Evolutionary conservation across 306 rosid genomes (phyloP), one percentile per base, ranked within the genome.

Genomic region (Inga leiocalycina): DNA sequence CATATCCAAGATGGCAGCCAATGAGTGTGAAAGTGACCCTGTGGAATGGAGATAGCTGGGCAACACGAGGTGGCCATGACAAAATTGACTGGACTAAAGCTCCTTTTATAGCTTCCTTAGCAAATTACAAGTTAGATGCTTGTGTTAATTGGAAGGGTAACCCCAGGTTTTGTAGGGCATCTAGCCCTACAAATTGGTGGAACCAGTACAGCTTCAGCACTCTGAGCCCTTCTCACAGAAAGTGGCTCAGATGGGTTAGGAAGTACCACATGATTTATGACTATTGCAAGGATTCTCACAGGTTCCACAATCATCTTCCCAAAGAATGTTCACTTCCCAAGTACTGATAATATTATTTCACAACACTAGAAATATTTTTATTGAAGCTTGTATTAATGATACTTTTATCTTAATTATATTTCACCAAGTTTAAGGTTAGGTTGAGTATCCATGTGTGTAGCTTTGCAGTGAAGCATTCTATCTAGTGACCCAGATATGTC

Each of bases 1-100:
- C 89, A 72, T 95, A 87, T 84, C 99, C 98, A 0, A 87, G 94
- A 80, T 78, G 96, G 96, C 96, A 91, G 74, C 99, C 99, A 80
- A 92, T 95, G 98, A 85, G 94, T 84, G 49, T 95, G 77, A 93
- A 95, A 87, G 78, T 67, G 35, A 91, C 94, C 66, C 83, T 95
- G 62, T 95, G 97, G 98, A 84, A 95, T 35, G 97, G 99, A 24
- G 94, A 90, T 72, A 87, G 83, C 83, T 93, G 98, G 99, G 99
- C 99, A 46, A 95, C 99, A 57, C 22, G 94, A 54, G 99, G 99
- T 8, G 99, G 99, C 22, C 83, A 82, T 11, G 99, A 95, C 48
- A 93, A 95, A 82, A 90, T 91, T 79, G 92, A 93, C 70, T 95
- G 99, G 99, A 88, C 88, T 43, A 89, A 89, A 79, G 96, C 91